phyloP scores from a whole-genome alignment of 805 yeast genomes.

The Candida alai region DNA sequence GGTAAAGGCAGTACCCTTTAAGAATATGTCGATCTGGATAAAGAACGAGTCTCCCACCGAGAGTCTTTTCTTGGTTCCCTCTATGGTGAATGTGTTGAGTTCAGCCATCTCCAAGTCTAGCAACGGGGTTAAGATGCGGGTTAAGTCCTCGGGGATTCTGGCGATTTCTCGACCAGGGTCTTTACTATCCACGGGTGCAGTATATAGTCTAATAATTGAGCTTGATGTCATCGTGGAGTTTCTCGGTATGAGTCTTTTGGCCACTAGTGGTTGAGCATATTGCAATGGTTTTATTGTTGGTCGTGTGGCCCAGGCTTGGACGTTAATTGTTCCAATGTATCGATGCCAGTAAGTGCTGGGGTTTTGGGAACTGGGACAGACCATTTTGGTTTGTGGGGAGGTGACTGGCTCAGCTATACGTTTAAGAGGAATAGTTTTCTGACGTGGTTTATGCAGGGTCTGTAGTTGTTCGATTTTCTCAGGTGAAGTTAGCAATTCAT shows the following conservation, averaged over 20 bases:
- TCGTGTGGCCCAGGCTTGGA: conserved; percentile 70
- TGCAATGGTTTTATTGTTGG: conserved; percentile 48
- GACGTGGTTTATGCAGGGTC: not conserved
- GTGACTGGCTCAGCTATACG: not conserved
- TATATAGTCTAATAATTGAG: conserved; percentile 33
- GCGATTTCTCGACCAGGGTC: conserved; percentile 67
- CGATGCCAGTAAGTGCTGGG: too few species aligned
- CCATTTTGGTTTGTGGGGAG: not conserved
- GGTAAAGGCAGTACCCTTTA: conserved; percentile 40
- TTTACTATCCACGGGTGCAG: conserved; percentile 13
- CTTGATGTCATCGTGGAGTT: conserved; percentile 20
- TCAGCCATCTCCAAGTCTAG: conserved; percentile 50
- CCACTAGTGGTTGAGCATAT: conserved; percentile 40
- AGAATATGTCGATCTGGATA: conserved; percentile 63
- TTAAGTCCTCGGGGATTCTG: conserved; percentile 66
- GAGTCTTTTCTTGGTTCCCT: conserved; percentile 49
- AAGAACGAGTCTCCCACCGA: conserved; percentile 75
- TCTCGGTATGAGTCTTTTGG: conserved; percentile 34
- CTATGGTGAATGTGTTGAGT: conserved; percentile 56
- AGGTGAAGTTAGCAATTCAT: conserved; percentile 45
- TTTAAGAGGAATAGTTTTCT: not conserved
- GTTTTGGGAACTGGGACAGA: too few species aligned
- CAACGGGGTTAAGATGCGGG: conserved; percentile 62
- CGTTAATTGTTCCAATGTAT: conserved; percentile 58
- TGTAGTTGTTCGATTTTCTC: conserved; percentile 18